Base-by-base conservation (phyloP, 2,329 filamentous ascomycete genomes). In the Dactylellina haptotyla region DNA sequence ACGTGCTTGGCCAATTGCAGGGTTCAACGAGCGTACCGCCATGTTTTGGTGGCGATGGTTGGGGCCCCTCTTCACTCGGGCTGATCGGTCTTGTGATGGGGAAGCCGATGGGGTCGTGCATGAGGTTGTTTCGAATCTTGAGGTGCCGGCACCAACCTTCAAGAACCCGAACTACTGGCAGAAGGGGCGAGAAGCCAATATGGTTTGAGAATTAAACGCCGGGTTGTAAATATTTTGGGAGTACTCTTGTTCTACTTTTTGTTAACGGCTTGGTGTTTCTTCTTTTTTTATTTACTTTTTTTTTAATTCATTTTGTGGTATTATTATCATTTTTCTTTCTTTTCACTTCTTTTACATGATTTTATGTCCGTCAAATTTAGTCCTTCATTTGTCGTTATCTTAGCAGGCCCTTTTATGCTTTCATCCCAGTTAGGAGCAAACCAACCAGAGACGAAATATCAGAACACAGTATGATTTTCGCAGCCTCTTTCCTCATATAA, bases 21-120 rank as follows among this genome's bases (percentile, higher is more conserved):
- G 67, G 23, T 65, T 72, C 30, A 72, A 72, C 43, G 67, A 72
- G 23, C 59, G 67, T 23, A 72, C 59, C 1, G 61, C 67, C n/a
- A 72, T 72, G 67, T 61, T 61, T 39, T 72, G 67, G 67, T 59
- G 59, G 53, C 39, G 61, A 32, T 48, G 46, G 32, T 51, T 72
- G 18, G 43, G 53, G n/a, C 54, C 53, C 23, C 41, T 46, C 18
- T 46, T 18, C 18, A n/a, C n/a, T n/a, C n/a, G n/a, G 48, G 59
- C 59, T 16, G 14, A 32, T 14, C 53, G 25, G 45, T 25, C 48
- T 23, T 28, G 34, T 8, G 53, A 63, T 14, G 51, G 51, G 23
- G 57, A 61, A 20, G 43, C 50, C 23, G 57, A 23, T 1, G 30
- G 9, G 12, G 18, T 34, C 16, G 41, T 71, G 50, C 51, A 71